Evolutionary conservation across 2,329 filamentous ascomycete genomes (phyloP).

Genomic region (Aspergillus niger): DNA sequence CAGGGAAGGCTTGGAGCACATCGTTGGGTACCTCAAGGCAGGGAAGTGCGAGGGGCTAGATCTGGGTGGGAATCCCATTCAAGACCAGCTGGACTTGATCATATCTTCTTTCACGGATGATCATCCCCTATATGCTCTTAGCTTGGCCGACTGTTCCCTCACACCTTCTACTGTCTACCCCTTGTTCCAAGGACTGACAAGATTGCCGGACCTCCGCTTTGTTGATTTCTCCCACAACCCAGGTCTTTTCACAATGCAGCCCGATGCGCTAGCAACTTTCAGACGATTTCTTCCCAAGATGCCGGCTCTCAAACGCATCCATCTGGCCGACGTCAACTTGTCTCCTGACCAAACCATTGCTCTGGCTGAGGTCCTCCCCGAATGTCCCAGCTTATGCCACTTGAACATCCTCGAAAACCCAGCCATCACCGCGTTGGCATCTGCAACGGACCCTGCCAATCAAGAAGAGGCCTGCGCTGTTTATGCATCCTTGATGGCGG

Average conservation of each 20-base stretch:
- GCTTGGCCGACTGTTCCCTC: conserved; percentile 82
- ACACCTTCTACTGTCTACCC: conserved; percentile 70
- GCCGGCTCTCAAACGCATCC: conserved; percentile 75
- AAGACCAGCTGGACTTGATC: conserved; percentile 53
- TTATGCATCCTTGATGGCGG: conserved; percentile 88
- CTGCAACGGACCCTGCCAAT: conserved; percentile 73
- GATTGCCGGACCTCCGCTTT: conserved; percentile 75
- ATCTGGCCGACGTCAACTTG: conserved; percentile 81
- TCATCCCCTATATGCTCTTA: conserved; percentile 74
- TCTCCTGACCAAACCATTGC: conserved; percentile 86
- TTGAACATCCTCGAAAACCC: conserved; percentile 81
- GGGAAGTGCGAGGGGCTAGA: conserved; percentile 86
- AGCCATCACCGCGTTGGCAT: conserved; percentile 64
- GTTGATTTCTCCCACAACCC: conserved; percentile 91
- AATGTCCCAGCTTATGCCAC: conserved; percentile 78
- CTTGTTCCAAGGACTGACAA: conserved; percentile 72
- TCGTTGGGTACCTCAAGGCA: conserved; percentile 73
- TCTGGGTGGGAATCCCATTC: conserved; percentile 78
- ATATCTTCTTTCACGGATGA: conserved; percentile 42
- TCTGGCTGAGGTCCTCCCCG: conserved; percentile 84
- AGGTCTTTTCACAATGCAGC: conserved; percentile 71
- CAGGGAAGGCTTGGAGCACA: conserved; percentile 70
- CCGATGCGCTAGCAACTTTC: conserved; percentile 73
- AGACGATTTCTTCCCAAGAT: conserved; percentile 84
- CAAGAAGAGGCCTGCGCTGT: conserved; percentile 94